phyloP scores from a whole-genome alignment of 1,284 basidiomycete genomes.

The Thecaphora thlaspeos region DNA sequence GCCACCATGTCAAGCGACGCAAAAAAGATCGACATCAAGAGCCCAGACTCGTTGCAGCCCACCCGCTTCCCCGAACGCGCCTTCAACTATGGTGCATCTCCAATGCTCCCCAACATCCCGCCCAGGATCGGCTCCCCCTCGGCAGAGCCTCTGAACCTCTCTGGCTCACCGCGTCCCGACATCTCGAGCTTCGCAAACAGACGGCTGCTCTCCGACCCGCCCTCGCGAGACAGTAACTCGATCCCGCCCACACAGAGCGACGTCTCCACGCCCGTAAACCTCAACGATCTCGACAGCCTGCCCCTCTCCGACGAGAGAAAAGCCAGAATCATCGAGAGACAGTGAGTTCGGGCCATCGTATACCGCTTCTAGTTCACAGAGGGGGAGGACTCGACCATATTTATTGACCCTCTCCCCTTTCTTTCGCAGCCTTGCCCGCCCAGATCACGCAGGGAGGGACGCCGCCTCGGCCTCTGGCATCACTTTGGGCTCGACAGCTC shows the following conservation, averaged over 20 bases:
- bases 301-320: conserved; percentile 49
- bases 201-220: conserved; percentile 18
- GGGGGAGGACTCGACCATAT: no score
- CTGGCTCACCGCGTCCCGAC: conserved; percentile 9
- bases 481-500: conserved; percentile 14
- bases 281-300: conserved; percentile 42
- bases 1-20: neutral
- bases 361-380: no score
- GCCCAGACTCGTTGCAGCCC: neutral
- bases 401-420: neutral
- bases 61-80: conserved; percentile 21
- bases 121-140: conserved; percentile 38
- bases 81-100: conserved; percentile 19
- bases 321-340: conserved; percentile 45
- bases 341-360: conserved; percentile 6
- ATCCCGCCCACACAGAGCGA: conserved; percentile 26
- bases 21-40: neutral
- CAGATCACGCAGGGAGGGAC: conserved; percentile 13
- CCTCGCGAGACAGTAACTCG: conserved; percentile 24
- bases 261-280: conserved; percentile 35
- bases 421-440: conserved; percentile 16
- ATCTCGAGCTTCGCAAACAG: conserved; percentile 12
- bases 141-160: conserved; percentile 20
- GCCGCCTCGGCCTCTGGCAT: conserved; percentile 29
- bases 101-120: conserved; percentile 40